Evolutionary conservation across 2,329 filamentous ascomycete species (phyloP).

Genomic region (Aspergillus niger): DNA sequence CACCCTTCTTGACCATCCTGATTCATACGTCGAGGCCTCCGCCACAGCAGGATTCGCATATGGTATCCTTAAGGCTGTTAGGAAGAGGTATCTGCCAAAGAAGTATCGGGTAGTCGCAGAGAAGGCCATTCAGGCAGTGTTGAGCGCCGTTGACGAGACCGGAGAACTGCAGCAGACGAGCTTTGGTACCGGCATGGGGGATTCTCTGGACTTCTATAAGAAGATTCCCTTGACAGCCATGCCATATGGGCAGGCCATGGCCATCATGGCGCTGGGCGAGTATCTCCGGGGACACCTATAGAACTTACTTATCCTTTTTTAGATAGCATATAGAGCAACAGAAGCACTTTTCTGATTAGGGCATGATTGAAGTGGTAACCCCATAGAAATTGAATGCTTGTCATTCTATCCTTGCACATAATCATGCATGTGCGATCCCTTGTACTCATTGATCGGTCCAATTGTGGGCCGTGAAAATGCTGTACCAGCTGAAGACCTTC

Average conservation of each 20-base stretch:
- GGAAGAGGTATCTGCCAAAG: conserved; percentile 68
- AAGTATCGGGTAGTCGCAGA: conserved; percentile 64
- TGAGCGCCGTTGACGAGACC: conserved; percentile 64
- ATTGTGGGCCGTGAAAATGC: no score
- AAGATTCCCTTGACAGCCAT: conserved; percentile 75
- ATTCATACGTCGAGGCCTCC: conserved; percentile 74
- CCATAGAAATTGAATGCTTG: no score
- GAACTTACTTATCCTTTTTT: not conserved
- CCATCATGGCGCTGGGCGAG: conserved; percentile 77
- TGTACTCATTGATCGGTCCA: no score
- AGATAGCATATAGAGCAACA: no score
- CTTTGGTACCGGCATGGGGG: conserved; percentile 78
- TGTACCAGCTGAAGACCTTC: no score
- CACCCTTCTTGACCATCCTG: conserved; percentile 70
- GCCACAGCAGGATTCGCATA: conserved; percentile 81
- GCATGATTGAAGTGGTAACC: no score
- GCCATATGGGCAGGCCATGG: conserved; percentile 85
- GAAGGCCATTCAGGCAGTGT: conserved; percentile 66
- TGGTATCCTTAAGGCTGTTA: conserved; percentile 71
- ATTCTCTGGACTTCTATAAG: conserved; percentile 72
- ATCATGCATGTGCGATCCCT: no score
- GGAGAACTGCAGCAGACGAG: conserved; percentile 74
- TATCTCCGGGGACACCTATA: conserved; percentile 54
- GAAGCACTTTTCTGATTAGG: no score
- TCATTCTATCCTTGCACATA: no score